Evolutionary conservation across 2,329 filamentous ascomycete species (phyloP).

Genomic region (Clonostachys byssicola): DNA sequence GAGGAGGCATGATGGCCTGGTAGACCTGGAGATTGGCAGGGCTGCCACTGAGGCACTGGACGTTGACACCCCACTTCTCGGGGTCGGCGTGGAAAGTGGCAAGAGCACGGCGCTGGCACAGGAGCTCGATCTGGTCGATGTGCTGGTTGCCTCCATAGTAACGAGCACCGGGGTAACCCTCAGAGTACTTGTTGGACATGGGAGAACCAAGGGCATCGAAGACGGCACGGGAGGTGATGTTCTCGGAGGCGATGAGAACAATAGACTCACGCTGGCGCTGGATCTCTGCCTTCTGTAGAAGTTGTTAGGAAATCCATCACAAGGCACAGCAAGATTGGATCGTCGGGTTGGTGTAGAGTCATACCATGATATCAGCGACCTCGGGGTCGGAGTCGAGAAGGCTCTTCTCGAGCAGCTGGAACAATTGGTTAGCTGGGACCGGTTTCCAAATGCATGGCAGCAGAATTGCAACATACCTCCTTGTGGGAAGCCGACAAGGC

Average conservation of each 20-base stretch:
- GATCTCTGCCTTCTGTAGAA: slow-evolving; percentile 75
- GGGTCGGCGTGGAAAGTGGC: slow-evolving; percentile 83
- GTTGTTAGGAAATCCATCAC: slow-evolving; percentile 18
- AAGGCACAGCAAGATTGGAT: not conserved
- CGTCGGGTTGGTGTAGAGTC: slow-evolving; percentile 16
- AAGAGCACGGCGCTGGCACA: slow-evolving; percentile 92
- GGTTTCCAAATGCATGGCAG: too few species aligned
- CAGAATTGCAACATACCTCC: slow-evolving; percentile 32
- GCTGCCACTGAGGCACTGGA: slow-evolving; percentile 88
- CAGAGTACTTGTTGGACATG: slow-evolving; percentile 99
- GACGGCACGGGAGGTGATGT: slow-evolving; percentile 96
- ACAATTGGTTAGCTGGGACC: too few species aligned
- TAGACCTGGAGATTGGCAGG: slow-evolving; percentile 98
- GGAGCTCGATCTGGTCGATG: slow-evolving; percentile 93
- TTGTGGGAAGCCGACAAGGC: slow-evolving; percentile 50
- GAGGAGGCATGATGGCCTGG: slow-evolving; percentile 92
- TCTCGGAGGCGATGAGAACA: slow-evolving; percentile 97
- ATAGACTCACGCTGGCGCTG: slow-evolving; percentile 98
- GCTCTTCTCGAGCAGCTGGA: slow-evolving; percentile 93
- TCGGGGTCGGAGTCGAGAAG: slow-evolving; percentile 89
- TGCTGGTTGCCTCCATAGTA: slow-evolving; percentile 99
- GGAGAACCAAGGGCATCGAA: slow-evolving; percentile 94
- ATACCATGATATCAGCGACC: slow-evolving; percentile 94
- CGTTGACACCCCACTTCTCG: slow-evolving; percentile 96
- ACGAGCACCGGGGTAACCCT: slow-evolving; percentile 95